phyloP scores from a whole-genome alignment of 805 yeast genomes.

The Wickerhamomyces rabaulensis region DNA sequence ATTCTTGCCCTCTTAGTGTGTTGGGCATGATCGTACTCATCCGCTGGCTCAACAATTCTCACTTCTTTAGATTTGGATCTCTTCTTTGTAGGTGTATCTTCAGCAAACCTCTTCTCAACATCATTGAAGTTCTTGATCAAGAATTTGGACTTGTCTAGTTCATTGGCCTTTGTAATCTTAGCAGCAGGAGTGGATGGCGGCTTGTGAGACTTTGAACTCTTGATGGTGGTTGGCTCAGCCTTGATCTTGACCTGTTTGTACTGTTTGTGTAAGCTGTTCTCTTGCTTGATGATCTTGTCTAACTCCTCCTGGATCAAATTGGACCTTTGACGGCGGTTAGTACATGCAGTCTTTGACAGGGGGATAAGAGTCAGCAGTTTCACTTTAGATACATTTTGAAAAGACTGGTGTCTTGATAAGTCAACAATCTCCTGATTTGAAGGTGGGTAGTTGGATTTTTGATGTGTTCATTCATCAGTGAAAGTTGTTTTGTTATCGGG shows the following conservation, averaged over 20 bases:
- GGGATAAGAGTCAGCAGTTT: neutral
- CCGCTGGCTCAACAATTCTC: neutral
- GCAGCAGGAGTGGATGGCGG: constrained; percentile 16
- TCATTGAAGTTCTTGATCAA: constrained; percentile 11
- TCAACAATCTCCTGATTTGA: too few relatives aligned
- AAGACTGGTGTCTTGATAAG: too few relatives aligned
- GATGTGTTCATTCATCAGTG: too few relatives aligned
- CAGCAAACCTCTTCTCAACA: neutral
- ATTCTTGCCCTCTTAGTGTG: neutral
- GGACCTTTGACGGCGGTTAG: neutral
- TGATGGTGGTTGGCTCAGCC: constrained; percentile 10
- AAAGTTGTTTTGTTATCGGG: too few relatives aligned
- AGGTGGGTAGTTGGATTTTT: too few relatives aligned
- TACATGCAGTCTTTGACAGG: neutral
- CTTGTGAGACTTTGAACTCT: neutral
- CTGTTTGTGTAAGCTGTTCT: neutral
- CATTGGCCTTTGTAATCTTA: constrained; percentile 5
- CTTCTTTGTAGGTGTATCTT: constrained; percentile 10
- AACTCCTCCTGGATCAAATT: neutral
- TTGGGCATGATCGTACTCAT: neutral
- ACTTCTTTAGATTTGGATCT: constrained; percentile 4
- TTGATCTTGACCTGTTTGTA: constrained; percentile 17
- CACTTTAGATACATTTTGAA: neutral
- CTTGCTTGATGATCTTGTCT: neutral
- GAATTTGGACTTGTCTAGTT: constrained; percentile 16